Base-by-base conservation (phyloP, 495 filamentous ascomycete genomes). In the Lepidopterella palustris region DNA sequence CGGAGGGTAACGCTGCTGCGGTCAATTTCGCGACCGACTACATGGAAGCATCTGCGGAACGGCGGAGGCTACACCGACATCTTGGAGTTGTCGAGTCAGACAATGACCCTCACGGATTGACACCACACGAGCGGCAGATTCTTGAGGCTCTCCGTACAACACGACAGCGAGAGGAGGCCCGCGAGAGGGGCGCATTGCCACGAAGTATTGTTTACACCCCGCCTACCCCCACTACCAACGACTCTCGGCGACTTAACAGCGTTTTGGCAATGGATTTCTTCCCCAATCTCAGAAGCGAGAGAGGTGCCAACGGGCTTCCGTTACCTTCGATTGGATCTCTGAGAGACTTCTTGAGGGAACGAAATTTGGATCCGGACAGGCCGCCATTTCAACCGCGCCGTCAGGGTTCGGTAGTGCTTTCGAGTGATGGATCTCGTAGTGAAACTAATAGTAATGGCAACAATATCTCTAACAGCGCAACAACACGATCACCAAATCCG, bases 71-170 rank as follows among this genome's bases (percentile, higher is more conserved):
- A 13, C 60, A 64, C 54, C 64, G 67, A 31, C 68, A 64, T 21
- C 57, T 60, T 11, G 65, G 65, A 9, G 42, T 65, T n/a, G 59
- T 68, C 35, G 56, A 68, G 54, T 61, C 60, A 8, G 70, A 70
- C 49, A 70, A 73, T 63, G 77, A 72, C 60, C 70, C 79, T 47
- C 76, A 80, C 48, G 78, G 78, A 49, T 73, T 85, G 42, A 79
- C 78, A 4, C 76, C 80, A 50, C 73, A 78, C 29, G 83, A 87
- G 67, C 78, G 81, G 55, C 72, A 79, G 53, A 78, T 85, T 39
- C 72, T 85, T 53, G 82, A 85, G 24, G 80, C 79, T 60, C 68
- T 85, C 58, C 79, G 64, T 57, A 73, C 75, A 65, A 63, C 67
- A 9, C 53, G 73, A 45, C 68, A 72, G 45, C 58, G 70, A 31